Conservation (phyloP, 345 rosid species). For the Acer saccharum region DNA sequence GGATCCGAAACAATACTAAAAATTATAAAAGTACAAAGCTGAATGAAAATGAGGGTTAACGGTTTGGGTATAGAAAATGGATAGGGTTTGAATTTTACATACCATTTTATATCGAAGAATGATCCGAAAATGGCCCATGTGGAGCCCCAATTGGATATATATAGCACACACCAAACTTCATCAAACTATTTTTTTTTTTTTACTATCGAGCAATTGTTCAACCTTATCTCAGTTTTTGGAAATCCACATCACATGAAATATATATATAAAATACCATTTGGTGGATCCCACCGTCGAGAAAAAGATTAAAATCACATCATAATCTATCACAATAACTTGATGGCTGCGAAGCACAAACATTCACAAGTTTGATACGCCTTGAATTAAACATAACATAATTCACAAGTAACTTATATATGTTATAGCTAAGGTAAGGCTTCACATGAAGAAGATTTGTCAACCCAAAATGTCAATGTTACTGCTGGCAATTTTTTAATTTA, state of each 20-base stretch:
- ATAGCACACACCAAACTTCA: constrained; percentile 24
- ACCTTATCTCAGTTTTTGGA: constrained; percentile 14
- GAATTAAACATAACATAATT: constrained; percentile 1
- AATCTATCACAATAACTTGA: constrained; percentile 15
- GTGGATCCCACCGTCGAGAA: constrained; percentile 12
- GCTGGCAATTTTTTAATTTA: neutral
- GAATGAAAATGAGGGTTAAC: constrained; percentile 6
- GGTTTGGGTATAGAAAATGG: neutral
- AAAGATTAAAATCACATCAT: constrained; percentile 8
- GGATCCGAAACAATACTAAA: neutral
- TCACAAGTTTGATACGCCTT: constrained; percentile 20
- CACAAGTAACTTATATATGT: neutral
- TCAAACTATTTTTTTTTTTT: neutral
- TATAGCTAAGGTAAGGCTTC: neutral
- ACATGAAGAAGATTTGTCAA: neutral
- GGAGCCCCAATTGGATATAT: constrained; percentile 13
- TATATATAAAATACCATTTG: neutral
- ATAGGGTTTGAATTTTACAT: constrained; percentile 1
- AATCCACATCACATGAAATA: neutral
- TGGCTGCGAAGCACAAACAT: neutral
- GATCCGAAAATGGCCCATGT: neutral
- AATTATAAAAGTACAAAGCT: too few species aligned
- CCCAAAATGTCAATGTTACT: neutral
- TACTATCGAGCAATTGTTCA: neutral
- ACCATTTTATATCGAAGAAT: too few species aligned